Percentiles rank a stretch among this genome's conserved stretches.
Conservation (phyloP, 208 protist species). For the Sergeia podlipaevii region DNA sequence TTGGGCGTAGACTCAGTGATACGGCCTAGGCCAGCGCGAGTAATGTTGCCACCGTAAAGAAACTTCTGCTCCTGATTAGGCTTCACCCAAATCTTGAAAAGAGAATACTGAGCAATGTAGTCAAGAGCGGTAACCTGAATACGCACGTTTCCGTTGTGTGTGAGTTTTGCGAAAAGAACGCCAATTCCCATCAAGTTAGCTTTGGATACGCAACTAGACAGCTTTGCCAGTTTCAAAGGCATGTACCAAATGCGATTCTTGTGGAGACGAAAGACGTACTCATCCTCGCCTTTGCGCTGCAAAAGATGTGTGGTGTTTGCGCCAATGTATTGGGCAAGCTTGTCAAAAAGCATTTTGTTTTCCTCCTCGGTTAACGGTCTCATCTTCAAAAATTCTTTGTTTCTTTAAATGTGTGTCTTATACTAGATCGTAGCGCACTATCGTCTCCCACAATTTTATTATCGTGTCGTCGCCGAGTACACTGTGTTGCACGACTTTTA, state of each 20-base stretch:
- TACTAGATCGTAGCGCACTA: too few species aligned
- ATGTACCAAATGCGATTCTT: slow-evolving; percentile 93
- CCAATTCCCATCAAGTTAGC: slow-evolving; percentile 89
- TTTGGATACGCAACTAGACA: slow-evolving; percentile 85
- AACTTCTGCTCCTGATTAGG: slow-evolving; percentile 98
- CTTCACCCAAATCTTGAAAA: slow-evolving; percentile 99
- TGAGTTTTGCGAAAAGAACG: slow-evolving; percentile 88
- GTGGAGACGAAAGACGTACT: slow-evolving; percentile 90
- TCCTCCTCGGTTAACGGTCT: slow-evolving; percentile 81
- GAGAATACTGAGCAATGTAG: slow-evolving; percentile 90
- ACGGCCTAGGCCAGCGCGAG: slow-evolving; percentile 96
- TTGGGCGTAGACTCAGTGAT: slow-evolving; percentile 98
- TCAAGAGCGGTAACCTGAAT: slow-evolving; percentile 89
- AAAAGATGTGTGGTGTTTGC: slow-evolving; percentile 85
- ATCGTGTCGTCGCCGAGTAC: too few species aligned
- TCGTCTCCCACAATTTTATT: too few species aligned
- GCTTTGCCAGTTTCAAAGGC: slow-evolving; percentile 71
- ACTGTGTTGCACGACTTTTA: too few species aligned
- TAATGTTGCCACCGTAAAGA: slow-evolving; percentile 98
- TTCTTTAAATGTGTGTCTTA: background rate
- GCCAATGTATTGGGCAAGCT: slow-evolving; percentile 91
- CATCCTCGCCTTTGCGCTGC: slow-evolving; percentile 70
- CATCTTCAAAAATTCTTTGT: slow-evolving; percentile 30
- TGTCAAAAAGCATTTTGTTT: slow-evolving; percentile 89
- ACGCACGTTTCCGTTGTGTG: slow-evolving; percentile 87